These are phyloP conservation scores for Dipodascus albidus DNA, from an alignment of 805 yeast genomes.

Conservation along the genomic window DNA sequence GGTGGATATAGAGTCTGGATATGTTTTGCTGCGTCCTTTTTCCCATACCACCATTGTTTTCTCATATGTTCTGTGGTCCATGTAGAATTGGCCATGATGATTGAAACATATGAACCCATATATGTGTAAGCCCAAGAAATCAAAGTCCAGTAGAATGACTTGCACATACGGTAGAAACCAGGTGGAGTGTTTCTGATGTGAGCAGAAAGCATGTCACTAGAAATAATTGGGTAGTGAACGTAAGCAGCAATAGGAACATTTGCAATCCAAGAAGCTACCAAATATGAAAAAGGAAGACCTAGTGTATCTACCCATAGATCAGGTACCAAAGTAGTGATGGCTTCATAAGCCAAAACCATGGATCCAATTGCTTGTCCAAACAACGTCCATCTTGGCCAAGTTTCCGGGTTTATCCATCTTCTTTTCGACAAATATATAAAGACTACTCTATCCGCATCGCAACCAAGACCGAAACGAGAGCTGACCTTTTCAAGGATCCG, in stretches of 20 bases:
- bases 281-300: slow-evolving; percentile 86
- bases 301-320: slow-evolving; percentile 92
- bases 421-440: slow-evolving; percentile 49
- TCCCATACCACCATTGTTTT: slow-evolving; percentile 47
- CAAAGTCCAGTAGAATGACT: slow-evolving; percentile 58
- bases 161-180: slow-evolving; percentile 22
- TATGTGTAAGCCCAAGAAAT: slow-evolving; percentile 53
- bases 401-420: slow-evolving; percentile 50
- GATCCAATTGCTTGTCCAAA: slow-evolving; percentile 85
- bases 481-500: slow-evolving; percentile 13
- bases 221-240: slow-evolving; percentile 91
- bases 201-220: slow-evolving; percentile 72
- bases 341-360: slow-evolving; percentile 53
- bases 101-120: slow-evolving; percentile 54
- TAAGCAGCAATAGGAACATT: slow-evolving; percentile 73
- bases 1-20: slow-evolving; percentile 72
- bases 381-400: slow-evolving; percentile 74
- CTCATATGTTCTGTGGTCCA: slow-evolving; percentile 82
- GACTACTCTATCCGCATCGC: slow-evolving; percentile 40
- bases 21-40: slow-evolving; percentile 20
- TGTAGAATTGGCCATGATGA: slow-evolving; percentile 70
- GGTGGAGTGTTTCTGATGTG: slow-evolving; percentile 26
- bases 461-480: slow-evolving; percentile 41
- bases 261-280: slow-evolving; percentile 43
- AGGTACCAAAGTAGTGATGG: slow-evolving; percentile 55